These are phyloP conservation scores for Fraxinus quadrangulata DNA, from an alignment of 257 asterid genomes.

Conservation along the genomic window DNA sequence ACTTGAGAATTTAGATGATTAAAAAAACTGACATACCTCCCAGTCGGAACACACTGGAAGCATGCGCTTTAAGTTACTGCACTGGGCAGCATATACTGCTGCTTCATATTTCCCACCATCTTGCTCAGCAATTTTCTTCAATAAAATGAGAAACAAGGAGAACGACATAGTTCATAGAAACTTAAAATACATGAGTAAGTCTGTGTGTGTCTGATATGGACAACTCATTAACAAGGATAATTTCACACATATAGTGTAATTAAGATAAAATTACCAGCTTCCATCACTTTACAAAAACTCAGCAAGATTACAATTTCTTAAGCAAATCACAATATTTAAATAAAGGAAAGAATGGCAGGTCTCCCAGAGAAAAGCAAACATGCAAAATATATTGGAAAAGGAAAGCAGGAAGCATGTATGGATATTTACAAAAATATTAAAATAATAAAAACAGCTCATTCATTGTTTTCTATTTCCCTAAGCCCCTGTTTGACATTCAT, in stretches of 20 bases:
- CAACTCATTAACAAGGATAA: constrained; percentile 9
- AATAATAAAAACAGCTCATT: constrained; percentile 22
- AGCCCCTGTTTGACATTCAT: too few relatives aligned
- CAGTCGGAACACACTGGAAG: constrained; percentile 94
- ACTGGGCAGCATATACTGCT: constrained; percentile 86
- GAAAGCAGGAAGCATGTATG: background rate
- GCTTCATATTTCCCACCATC: constrained; percentile 90
- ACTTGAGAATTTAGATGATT: constrained; percentile 16
- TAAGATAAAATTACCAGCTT: constrained; percentile 15
- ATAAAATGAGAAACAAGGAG: constrained; percentile 35
- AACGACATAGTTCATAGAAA: constrained; percentile 29
- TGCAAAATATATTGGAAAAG: constrained; percentile 20
- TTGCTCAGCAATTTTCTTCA: constrained; percentile 92
- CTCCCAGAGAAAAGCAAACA: constrained; percentile 19
- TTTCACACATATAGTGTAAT: constrained; percentile 4
- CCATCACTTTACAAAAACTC: constrained; percentile 18
- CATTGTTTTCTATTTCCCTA: constrained; percentile 4
- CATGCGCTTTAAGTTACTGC: constrained; percentile 90
- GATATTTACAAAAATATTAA: constrained; percentile 18
- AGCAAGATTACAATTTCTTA: constrained; percentile 15
- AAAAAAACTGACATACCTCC: constrained; percentile 62
- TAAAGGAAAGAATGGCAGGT: constrained; percentile 19
- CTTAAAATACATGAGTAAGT: constrained; percentile 1
- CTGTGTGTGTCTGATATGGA: background rate
- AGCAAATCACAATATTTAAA: constrained; percentile 20